Evolutionary conservation across 2,329 filamentous ascomycete genomes (phyloP), one percentile per base, ranked within the genome.

Genomic region (Aspergillus clavatus): DNA sequence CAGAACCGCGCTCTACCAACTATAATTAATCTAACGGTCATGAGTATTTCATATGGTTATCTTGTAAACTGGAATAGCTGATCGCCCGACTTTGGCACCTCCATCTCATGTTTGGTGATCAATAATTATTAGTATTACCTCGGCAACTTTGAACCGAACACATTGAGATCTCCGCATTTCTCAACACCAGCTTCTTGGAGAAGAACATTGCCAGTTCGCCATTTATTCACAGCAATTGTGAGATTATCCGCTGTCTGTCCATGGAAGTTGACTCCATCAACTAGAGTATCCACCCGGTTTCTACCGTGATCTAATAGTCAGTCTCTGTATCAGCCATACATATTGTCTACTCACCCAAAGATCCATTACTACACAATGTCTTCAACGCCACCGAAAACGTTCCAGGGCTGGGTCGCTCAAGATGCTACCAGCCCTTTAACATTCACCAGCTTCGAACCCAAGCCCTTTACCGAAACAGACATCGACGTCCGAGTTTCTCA

Each of bases 401-500:
- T 65, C 55, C 55, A 61, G 27, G 68, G 67, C 57, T 71, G 67
- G 67, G 66, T 71, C 18, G 60, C 67, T 45, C 59, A 63, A 38
- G 55, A 64, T 29, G 58, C 66, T 37, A 66, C 55, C 31, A 59
- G 51, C 24, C 61, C 43, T 5, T 53, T 70, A 16, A 59, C 53
- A 21, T 66, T 58, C 54, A 64, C 60, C 28, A 57, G 56, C 16
- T 73, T 67, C 56, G 54, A 56, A 7, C 68, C 70, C 2, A 72
- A 72, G 44, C 61, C 66, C 8, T 72, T 68, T 47, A 74, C 79
- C 16, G 79, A 83, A 56, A 77, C 72, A n/a, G 82, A 86, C 50
- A 69, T 86, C 43, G 82, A 86, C 57, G 82, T 86, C 54, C 72
- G 78, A 57, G 68, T 86, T 51, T 77, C 79, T 3, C 81, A 84